phyloP scores from a whole-genome alignment of 2,329 filamentous ascomycete species.

The Xylariaceae sp. region DNA sequence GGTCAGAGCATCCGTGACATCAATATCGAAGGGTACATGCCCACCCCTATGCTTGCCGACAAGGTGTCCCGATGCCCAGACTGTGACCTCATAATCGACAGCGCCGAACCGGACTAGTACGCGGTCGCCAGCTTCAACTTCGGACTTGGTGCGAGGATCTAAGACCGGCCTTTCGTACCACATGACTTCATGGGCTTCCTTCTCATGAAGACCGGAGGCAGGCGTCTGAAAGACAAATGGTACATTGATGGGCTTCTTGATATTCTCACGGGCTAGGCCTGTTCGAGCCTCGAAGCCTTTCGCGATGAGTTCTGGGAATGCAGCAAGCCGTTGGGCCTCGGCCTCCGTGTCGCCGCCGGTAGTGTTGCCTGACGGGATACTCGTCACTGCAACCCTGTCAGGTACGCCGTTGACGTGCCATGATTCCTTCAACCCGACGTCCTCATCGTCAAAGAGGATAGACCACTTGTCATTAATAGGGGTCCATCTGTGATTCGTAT shows the following conservation, averaged over 20 bases:
- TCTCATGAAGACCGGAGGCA: conserved; percentile 57
- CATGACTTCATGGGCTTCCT: conserved; percentile 59
- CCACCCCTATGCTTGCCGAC: conserved; percentile 54
- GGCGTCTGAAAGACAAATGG: conserved; percentile 62
- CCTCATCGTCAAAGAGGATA: conserved; percentile 61
- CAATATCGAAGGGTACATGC: conserved; percentile 54
- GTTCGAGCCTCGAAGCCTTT: conserved; percentile 38
- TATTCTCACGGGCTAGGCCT: conserved; percentile 32
- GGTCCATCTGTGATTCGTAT: conserved; percentile 50
- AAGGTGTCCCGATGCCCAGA: conserved; percentile 51
- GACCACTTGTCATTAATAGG: conserved; percentile 60
- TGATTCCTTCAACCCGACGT: conserved; percentile 45
- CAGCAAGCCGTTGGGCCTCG: conserved; percentile 44
- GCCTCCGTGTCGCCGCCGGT: conserved; percentile 28
- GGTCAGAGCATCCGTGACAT: conserved; percentile 47
- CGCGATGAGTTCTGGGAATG: conserved; percentile 44
- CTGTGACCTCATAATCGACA: conserved; percentile 55
- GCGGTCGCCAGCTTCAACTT: conserved; percentile 38
- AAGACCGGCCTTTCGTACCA: conserved; percentile 57
- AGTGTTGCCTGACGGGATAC: conserved; percentile 10
- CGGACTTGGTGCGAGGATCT: conserved; percentile 43
- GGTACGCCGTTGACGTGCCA: conserved; percentile 54
- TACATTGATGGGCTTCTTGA: conserved; percentile 52
- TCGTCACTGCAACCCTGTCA: conserved; percentile 33
- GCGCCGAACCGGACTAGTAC: conserved; percentile 54